phyloP scores from a whole-genome alignment of 2,329 filamentous ascomycete genomes.

The Paecilomyces variotii region DNA sequence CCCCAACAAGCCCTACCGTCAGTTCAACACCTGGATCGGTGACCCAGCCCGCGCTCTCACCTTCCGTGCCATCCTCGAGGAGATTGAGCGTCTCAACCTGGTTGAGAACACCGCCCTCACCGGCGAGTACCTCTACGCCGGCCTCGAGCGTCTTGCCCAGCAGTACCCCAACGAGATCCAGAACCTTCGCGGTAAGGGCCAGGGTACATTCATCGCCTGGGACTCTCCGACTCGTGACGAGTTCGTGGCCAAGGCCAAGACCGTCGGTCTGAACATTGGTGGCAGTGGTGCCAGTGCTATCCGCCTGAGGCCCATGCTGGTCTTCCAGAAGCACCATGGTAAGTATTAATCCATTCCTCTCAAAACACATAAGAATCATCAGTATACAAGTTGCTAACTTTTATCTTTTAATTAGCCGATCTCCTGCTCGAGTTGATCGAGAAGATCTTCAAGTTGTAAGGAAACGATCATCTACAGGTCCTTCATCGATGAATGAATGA shows the following conservation, averaged over 20 bases:
- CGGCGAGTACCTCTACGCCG: conserved; percentile 68
- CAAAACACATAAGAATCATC: too few species aligned
- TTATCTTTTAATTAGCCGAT: conserved; percentile 45
- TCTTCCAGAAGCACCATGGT: conserved; percentile 84
- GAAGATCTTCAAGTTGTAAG: conserved; percentile 54
- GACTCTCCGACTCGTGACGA: conserved; percentile 73
- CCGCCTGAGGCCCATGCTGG: conserved; percentile 77
- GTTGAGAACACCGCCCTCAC: conserved; percentile 70
- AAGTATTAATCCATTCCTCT: conserved; percentile 12
- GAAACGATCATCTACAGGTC: neutral
- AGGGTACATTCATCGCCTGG: conserved; percentile 89
- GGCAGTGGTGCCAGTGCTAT: conserved; percentile 70
- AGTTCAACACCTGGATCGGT: conserved; percentile 98
- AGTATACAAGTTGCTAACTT: conserved; percentile 10
- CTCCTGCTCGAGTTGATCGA: conserved; percentile 71
- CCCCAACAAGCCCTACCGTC: conserved; percentile 87
- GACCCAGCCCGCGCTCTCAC: conserved; percentile 78
- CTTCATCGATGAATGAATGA: neutral
- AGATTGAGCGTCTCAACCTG: conserved; percentile 69
- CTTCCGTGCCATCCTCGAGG: conserved; percentile 77
- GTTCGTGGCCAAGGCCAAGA: conserved; percentile 72
- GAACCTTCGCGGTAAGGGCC: conserved; percentile 78
- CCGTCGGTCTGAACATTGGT: conserved; percentile 76
- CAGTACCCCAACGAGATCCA: conserved; percentile 70
- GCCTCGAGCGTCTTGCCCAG: conserved; percentile 58